Percentiles rank a stretch among this genome's conserved stretches.
phyloP scores from a whole-genome alignment of 768 basidiomycete genomes.

The Boletus sp. region DNA sequence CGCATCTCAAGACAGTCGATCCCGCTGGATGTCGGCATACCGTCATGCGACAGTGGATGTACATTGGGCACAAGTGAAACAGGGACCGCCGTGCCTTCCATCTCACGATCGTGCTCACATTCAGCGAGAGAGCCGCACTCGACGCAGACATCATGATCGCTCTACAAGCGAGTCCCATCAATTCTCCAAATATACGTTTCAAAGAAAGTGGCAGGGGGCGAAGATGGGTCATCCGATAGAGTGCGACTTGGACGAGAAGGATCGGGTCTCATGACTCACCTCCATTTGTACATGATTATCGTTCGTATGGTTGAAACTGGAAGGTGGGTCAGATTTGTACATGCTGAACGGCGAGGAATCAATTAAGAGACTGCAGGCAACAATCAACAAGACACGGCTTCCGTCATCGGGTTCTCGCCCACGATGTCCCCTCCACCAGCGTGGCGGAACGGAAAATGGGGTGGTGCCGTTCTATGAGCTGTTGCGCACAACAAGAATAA shows the following conservation, averaged over 20 bases:
- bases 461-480: conserved; percentile 3
- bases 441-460: not conserved
- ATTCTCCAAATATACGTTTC: conserved; percentile 1
- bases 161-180: conserved; percentile 38
- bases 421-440: not conserved
- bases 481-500: conserved; percentile 7
- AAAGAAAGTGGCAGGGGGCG: not conserved
- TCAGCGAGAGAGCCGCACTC: conserved; percentile 65
- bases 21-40: conserved; percentile 4
- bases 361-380: not conserved
- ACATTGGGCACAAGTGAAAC: not conserved
- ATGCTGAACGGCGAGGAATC: not conserved
- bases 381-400: not conserved
- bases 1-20: conserved; percentile 66
- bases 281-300: conserved; percentile 73
- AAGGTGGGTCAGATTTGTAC: conserved; percentile 15
- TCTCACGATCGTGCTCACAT: conserved; percentile 62
- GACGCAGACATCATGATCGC: conserved; percentile 69
- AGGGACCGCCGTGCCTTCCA: conserved; percentile 1
- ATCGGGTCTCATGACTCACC: conserved; percentile 39
- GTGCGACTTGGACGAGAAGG: conserved; percentile 15
- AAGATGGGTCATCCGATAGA: conserved; percentile 16
- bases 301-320: conserved; percentile 69
- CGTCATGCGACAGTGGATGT: conserved; percentile 13
- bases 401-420: not conserved